Conservation (phyloP, 352 stramenopile genomes). For the Elongisporangium undulatum region DNA sequence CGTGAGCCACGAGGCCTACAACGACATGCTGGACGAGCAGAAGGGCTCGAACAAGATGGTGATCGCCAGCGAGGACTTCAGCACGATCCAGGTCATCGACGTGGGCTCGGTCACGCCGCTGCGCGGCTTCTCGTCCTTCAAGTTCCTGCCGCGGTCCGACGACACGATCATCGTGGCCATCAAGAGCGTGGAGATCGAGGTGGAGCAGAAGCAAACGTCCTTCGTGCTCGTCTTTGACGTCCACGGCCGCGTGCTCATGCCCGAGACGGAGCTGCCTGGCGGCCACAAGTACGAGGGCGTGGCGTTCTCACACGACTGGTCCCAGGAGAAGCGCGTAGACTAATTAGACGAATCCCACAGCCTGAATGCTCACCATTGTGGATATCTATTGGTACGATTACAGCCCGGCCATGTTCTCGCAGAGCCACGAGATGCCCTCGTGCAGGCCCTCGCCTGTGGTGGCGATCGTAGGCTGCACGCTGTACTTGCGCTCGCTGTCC, state of each 20-base stretch:
- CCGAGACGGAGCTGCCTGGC: slow-evolving; percentile 89
- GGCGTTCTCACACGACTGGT: slow-evolving; percentile 87
- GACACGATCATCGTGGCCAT: slow-evolving; percentile 91
- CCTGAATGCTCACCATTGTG: background rate
- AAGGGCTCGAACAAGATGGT: slow-evolving; percentile 89
- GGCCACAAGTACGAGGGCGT: slow-evolving; percentile 93
- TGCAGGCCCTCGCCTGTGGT: slow-evolving; percentile 74
- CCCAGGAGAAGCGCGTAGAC: slow-evolving; percentile 14
- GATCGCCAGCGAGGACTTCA: slow-evolving; percentile 89
- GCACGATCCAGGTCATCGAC: slow-evolving; percentile 67
- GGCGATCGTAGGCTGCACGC: slow-evolving; percentile 62
- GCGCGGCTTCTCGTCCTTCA: slow-evolving; percentile 93
- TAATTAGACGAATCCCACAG: slow-evolving; percentile 1
- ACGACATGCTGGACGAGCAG: slow-evolving; percentile 95
- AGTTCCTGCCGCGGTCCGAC: slow-evolving; percentile 89
- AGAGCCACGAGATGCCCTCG: slow-evolving; percentile 75
- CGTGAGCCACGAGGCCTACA: slow-evolving; percentile 93
- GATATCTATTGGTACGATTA: slow-evolving; percentile 19
- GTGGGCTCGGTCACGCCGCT: slow-evolving; percentile 83
- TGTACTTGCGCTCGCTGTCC: slow-evolving; percentile 41
- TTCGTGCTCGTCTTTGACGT: slow-evolving; percentile 93
- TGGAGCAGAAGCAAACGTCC: slow-evolving; percentile 87
- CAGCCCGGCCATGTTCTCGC: slow-evolving; percentile 67
- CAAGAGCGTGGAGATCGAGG: slow-evolving; percentile 92
- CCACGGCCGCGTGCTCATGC: slow-evolving; percentile 86